phyloP scores from a whole-genome alignment of 441 rosid species.

The Euphorbia celastroides region DNA sequence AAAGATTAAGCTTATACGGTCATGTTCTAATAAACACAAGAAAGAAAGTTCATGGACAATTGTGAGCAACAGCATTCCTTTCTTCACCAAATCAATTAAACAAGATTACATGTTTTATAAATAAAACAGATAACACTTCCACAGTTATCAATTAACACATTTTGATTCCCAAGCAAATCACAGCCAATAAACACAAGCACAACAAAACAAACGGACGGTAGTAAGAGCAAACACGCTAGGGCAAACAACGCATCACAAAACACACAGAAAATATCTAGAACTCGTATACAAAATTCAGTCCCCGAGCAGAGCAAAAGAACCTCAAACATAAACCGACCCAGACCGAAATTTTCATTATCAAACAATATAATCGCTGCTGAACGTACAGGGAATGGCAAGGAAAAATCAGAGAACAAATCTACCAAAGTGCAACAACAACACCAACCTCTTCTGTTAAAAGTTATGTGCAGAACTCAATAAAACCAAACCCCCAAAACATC shows the following conservation, averaged over 20 bases:
- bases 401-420: neutral
- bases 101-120: too few relatives aligned
- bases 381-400: neutral
- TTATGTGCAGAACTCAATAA: neutral
- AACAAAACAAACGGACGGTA: neutral
- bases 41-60: neutral
- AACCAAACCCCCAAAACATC: neutral
- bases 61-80: neutral
- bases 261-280: neutral
- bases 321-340: too few relatives aligned
- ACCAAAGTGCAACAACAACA: neutral
- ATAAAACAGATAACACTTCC: neutral
- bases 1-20: neutral
- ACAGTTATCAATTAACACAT: neutral
- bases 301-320: neutral
- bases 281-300: neutral
- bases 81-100: neutral
- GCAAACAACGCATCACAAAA: too few relatives aligned
- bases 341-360: neutral
- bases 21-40: neutral
- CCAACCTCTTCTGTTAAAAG: neutral
- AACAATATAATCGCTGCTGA: neutral
- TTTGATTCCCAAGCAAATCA: neutral
- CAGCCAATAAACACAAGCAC: neutral
- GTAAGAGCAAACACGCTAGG: neutral